These are phyloP conservation scores for Psilocybe subaeruginosa DNA, from an alignment of 768 basidiomycete species.

Conservation along the genomic window DNA sequence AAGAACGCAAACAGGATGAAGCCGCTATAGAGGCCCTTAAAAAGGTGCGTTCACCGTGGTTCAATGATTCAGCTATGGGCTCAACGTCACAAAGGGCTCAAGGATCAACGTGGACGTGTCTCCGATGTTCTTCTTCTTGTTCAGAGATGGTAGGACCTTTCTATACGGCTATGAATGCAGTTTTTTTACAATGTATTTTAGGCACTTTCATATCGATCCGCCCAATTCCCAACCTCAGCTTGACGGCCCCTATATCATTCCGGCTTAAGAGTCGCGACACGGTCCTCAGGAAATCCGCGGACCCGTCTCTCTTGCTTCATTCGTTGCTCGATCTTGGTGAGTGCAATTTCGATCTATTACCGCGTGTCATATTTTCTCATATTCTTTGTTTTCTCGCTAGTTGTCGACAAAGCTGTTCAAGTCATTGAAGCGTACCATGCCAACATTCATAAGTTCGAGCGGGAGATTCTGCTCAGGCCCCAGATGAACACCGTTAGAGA, in stretches of 20 bases:
- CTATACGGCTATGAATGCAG: neutral
- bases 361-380: neutral
- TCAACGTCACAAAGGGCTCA: constrained; percentile 42
- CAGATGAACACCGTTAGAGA: constrained; percentile 62
- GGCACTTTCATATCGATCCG: constrained; percentile 69
- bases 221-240: constrained; percentile 43
- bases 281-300: constrained; percentile 60
- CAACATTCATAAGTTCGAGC: constrained; percentile 64
- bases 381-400: constrained; percentile 29
- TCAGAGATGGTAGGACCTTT: constrained; percentile 54
- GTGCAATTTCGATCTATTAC: constrained; percentile 10
- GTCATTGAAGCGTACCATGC: constrained; percentile 71
- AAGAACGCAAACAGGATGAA: constrained; percentile 26
- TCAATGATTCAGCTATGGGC: neutral
- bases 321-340: constrained; percentile 63
- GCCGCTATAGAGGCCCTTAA: constrained; percentile 34
- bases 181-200: constrained; percentile 20
- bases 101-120: constrained; percentile 60
- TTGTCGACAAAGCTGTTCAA: constrained; percentile 70
- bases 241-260: constrained; percentile 59
- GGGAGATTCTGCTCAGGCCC: constrained; percentile 59
- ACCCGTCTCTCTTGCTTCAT: constrained; percentile 71
- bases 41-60: constrained; percentile 21
- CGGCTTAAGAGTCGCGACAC: constrained; percentile 64
- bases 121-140: constrained; percentile 71